phyloP scores from a whole-genome alignment of 305 asterid genomes.

The Stenogyne calaminthoides region DNA sequence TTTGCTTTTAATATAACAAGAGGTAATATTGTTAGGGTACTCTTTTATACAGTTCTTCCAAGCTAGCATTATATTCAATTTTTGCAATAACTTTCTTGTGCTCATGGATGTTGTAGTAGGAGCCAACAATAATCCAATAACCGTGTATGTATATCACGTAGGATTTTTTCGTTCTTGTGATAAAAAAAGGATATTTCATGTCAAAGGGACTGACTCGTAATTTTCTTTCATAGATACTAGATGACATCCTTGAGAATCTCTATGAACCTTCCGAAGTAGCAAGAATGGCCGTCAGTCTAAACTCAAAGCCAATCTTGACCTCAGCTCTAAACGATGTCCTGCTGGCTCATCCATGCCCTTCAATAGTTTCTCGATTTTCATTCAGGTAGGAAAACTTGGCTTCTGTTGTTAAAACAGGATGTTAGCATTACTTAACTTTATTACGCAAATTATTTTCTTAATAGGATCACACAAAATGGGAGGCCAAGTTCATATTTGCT shows the following conservation, averaged over 20 bases:
- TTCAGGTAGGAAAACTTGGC: slow-evolving; percentile 46
- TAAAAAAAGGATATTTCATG: background rate
- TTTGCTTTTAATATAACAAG: background rate
- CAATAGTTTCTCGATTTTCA: slow-evolving; percentile 70
- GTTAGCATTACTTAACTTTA: background rate
- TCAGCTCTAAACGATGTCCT: slow-evolving; percentile 53
- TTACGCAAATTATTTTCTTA: background rate
- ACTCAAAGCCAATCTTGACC: slow-evolving; percentile 44
- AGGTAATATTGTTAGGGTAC: background rate
- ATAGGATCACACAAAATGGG: slow-evolving; percentile 43
- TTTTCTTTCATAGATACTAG: slow-evolving; percentile 44
- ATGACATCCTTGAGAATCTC: slow-evolving; percentile 54
- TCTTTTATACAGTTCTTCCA: background rate
- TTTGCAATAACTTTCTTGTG: background rate
- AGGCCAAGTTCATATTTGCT: slow-evolving; percentile 42
- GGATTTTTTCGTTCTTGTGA: background rate
- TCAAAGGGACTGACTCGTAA: background rate
- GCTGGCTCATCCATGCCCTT: slow-evolving; percentile 74
- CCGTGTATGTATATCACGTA: background rate
- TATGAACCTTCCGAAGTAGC: slow-evolving; percentile 57
- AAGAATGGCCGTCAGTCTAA: slow-evolving; percentile 59
- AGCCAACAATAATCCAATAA: background rate
- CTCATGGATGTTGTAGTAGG: background rate
- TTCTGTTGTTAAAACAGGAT: slow-evolving; percentile 6
- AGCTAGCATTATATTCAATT: background rate